phyloP scores from a whole-genome alignment of 2,329 filamentous ascomycete genomes.

The Fusarium sp. region DNA sequence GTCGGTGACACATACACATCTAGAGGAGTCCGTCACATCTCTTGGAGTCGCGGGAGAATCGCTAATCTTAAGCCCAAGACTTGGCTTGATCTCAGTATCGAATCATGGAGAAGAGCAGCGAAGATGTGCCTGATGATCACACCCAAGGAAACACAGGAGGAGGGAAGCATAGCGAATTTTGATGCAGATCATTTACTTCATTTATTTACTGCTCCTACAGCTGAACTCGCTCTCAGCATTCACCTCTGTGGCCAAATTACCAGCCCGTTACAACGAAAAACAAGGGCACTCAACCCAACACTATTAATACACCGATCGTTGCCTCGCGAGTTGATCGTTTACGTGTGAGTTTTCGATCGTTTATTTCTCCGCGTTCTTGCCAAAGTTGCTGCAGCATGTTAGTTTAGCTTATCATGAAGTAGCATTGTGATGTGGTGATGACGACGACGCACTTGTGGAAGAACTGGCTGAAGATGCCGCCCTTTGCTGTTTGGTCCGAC shows the following conservation, averaged over 20 bases:
- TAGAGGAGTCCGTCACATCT: conserved; percentile 3
- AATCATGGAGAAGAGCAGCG: background rate
- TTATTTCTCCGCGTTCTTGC: conserved; percentile 49
- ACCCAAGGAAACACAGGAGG: background rate
- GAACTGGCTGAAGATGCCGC: conserved; percentile 65
- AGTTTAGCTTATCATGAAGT: background rate
- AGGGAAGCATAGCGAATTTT: background rate
- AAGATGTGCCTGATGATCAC: conserved; percentile 22
- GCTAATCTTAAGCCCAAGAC: background rate
- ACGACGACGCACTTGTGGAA: conserved; percentile 65
- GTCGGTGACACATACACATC: background rate
- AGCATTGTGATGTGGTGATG: background rate
- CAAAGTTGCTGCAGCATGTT: conserved; percentile 47
- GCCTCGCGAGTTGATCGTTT: background rate
- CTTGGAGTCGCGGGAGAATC: background rate
- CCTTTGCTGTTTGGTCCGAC: conserved; percentile 62
- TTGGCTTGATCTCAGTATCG: background rate
- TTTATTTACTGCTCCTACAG: conserved; percentile 23
- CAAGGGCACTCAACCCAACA: background rate
- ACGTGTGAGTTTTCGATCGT: background rate
- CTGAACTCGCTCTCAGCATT: conserved; percentile 24
- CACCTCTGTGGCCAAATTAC: conserved; percentile 7
- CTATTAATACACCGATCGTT: conserved; percentile 16
- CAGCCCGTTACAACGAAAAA: background rate
- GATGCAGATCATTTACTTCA: conserved; percentile 11